A percentile compares a stretch with the other conserved stretches of the same genome.
Evolutionary conservation across 305 asterid species (phyloP).

Genomic region (Solanum hybrid): DNA sequence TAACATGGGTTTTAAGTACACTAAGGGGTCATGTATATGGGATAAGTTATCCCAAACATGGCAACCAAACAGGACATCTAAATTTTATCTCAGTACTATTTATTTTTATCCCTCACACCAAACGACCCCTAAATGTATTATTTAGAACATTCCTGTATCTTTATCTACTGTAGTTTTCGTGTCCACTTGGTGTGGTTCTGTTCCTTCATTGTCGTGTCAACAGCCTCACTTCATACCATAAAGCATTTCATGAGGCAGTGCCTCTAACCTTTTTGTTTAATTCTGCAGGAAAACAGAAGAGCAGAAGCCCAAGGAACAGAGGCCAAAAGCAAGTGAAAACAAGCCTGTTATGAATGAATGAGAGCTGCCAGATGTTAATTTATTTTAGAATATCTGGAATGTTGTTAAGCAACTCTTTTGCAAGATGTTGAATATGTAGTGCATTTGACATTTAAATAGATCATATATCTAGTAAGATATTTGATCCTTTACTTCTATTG

Average conservation of each 20-base stretch:
- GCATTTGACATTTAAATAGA: neutral
- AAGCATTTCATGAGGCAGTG: neutral
- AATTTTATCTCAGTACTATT: neutral
- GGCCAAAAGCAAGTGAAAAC: conserved; percentile 85
- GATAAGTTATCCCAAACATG: neutral
- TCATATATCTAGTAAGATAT: neutral
- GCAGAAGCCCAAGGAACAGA: conserved; percentile 91
- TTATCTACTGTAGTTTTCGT: neutral
- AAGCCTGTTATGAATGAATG: conserved; percentile 90
- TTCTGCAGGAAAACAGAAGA: conserved; percentile 73
- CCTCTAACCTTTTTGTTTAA: neutral
- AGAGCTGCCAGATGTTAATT: neutral
- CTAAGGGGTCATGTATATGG: neutral
- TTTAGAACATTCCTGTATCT: neutral
- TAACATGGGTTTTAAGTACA: neutral
- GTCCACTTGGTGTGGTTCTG: neutral
- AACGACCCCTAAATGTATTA: neutral
- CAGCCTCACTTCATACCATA: neutral
- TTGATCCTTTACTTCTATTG: neutral
- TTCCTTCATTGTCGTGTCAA: neutral
- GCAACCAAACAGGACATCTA: neutral
- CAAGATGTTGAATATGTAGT: neutral
- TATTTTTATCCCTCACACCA: neutral
- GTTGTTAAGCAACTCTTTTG: neutral
- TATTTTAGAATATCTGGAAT: neutral